Conservation (phyloP, 1,284 basidiomycete genomes). For the Apiotrichum gracile region DNA sequence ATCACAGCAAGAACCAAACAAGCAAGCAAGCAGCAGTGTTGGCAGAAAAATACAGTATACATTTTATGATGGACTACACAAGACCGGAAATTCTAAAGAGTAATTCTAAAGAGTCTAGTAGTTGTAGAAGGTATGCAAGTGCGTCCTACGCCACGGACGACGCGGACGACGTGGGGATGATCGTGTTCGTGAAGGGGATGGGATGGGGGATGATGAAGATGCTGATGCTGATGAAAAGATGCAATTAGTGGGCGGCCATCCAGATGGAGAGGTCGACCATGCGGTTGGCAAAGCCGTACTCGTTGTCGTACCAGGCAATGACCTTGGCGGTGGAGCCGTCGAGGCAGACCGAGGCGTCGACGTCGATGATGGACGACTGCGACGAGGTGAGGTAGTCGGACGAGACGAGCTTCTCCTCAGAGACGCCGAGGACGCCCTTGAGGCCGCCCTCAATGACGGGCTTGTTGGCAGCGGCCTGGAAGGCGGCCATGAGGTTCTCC, state of each 20-base stretch:
- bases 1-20: not conserved
- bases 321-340: constrained; percentile 41
- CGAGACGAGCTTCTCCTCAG: constrained; percentile 47
- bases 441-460: constrained; percentile 19
- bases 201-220: no score
- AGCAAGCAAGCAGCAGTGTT: not conserved
- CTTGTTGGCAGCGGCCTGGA: constrained; percentile 35
- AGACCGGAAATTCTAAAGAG: not conserved
- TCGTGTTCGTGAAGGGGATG: no score
- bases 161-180: no score
- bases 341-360: constrained; percentile 41
- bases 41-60: not conserved
- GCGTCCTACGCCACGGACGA: not conserved
- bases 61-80: not conserved
- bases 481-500: constrained; percentile 42
- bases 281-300: constrained; percentile 33
- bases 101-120: not conserved
- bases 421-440: constrained; percentile 40
- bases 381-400: constrained; percentile 44
- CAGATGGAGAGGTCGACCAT: constrained; percentile 19
- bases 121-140: not conserved
- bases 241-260: constrained; percentile 12
- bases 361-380: constrained; percentile 42
- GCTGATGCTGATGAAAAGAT: no score
- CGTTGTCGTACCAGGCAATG: constrained; percentile 48